Conservation (phyloP, 371 early-diverging fungal species). For the Lichtheimia hyalospora region DNA sequence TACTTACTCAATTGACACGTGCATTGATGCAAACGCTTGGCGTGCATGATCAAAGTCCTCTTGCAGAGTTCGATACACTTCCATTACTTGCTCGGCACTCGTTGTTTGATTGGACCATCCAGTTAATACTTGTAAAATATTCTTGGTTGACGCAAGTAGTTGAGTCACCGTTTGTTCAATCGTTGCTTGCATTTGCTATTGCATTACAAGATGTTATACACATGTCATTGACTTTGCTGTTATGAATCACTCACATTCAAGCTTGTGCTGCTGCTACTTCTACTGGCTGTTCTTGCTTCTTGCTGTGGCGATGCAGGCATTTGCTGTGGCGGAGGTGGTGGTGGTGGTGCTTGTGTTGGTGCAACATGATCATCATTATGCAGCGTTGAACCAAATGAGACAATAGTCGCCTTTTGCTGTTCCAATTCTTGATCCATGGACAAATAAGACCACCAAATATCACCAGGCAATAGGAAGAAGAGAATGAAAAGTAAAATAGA, state of each 20-base stretch:
- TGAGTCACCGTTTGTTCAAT: conserved; percentile 56
- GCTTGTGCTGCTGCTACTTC: not conserved
- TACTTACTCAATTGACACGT: conserved; percentile 50
- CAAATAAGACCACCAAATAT: not conserved
- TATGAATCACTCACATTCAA: not conserved
- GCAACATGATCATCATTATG: not conserved
- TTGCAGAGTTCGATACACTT: conserved; percentile 30
- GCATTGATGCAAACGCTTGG: conserved; percentile 45
- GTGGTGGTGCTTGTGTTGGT: not conserved
- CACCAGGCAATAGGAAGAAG: not conserved
- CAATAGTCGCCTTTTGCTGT: conserved; percentile 1
- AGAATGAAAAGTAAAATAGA: not conserved
- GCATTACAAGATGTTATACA: not conserved
- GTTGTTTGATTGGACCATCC: conserved; percentile 47
- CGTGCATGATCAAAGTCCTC: conserved; percentile 43
- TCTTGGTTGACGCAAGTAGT: conserved; percentile 56
- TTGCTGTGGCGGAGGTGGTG: not conserved
- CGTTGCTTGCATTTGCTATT: conserved; percentile 35
- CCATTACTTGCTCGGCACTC: conserved; percentile 45
- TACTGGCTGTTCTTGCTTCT: not conserved
- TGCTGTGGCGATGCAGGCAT: not conserved
- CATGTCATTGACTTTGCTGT: not conserved
- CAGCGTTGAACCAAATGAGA: not conserved
- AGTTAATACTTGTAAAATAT: conserved; percentile 55
- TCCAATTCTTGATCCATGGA: not conserved